A percentile compares a stretch with the other conserved stretches of the same genome.
phyloP scores from a whole-genome alignment of 352 stramenopile species.

The Globisporangium heterothallicum region DNA sequence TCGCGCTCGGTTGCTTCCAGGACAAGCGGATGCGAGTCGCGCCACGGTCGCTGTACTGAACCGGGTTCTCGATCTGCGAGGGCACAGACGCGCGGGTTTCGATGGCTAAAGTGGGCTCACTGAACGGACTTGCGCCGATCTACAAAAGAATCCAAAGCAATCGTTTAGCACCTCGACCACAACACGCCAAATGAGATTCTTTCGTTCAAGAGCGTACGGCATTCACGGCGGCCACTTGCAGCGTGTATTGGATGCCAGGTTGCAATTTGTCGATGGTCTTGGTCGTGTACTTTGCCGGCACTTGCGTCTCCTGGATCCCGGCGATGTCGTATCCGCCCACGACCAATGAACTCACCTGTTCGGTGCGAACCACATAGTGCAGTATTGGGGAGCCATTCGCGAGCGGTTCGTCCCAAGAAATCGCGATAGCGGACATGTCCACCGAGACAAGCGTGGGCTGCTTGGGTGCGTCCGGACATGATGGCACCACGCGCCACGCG shows the following conservation, averaged over 20 bases:
- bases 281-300: slow-evolving; percentile 37
- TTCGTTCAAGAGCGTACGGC: slow-evolving; percentile 14
- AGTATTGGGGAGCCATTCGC: slow-evolving; percentile 52
- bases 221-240: slow-evolving; percentile 53
- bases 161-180: too few relatives aligned
- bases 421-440: slow-evolving; percentile 44
- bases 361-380: slow-evolving; percentile 44
- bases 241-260: slow-evolving; percentile 45
- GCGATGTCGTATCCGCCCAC: slow-evolving; percentile 23
- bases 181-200: too few relatives aligned
- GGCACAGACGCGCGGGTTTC: slow-evolving; percentile 65
- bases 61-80: slow-evolving; percentile 34
- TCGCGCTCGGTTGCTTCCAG: slow-evolving; percentile 46
- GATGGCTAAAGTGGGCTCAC: slow-evolving; percentile 25
- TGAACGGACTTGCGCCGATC: slow-evolving; percentile 51
- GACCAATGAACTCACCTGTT: slow-evolving; percentile 28
- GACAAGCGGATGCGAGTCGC: slow-evolving; percentile 37
- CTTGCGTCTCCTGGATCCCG: slow-evolving; percentile 22
- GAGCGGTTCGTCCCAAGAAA: slow-evolving; percentile 42
- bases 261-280: slow-evolving; percentile 39
- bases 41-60: slow-evolving; percentile 26
- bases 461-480: slow-evolving; percentile 33
- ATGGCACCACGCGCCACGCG: slow-evolving; percentile 44
- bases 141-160: slow-evolving; percentile 13
- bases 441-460: slow-evolving; percentile 19